Base-by-base conservation (phyloP, 257 asterid genomes). In the Gardenia jasminoides region DNA sequence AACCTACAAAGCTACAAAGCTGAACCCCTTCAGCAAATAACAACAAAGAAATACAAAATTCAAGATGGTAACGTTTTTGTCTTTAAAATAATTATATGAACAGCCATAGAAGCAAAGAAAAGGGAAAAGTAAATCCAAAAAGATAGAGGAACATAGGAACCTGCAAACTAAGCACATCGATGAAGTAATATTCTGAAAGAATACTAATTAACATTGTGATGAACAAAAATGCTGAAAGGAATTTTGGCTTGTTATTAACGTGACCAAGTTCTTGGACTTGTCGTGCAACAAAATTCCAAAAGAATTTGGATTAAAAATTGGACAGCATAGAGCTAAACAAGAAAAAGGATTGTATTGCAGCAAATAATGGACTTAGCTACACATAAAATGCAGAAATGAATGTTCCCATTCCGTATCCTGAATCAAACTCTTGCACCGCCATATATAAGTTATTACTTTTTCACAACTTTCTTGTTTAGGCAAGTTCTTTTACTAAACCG, bases 241-340 rank as follows among this genome's bases (percentile, higher is more conserved):
- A 44, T 46, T 64, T 76, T 64, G 72, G 58, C 52, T 48, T 12
- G 47, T 24, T 24, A 48, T 67, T 19, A 28, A 22, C n/a, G 52
- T 2, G 67, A 31, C 67, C 44, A 12, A 77, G 10, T 61, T 75
- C 43, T 61, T 75, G 39, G 16, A 41, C 44, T 22, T 61, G 71
- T 24, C 13, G 4, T 56, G 64, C 26, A 56, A 16, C 39, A 33
- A 22, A 33, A 10, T 24, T 59, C 33, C 8, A 12, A 16, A 3
- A 64, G 31, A 28, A 76, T 61, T 46, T 39, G 26, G 58, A 39
- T 36, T 20, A 28, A 26, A n/a, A 75, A n/a, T 10, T 7, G 64
- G 61, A 33, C 6, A 62, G 56, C 66, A 50, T 77, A 66, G 80
- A 64, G 74, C 50, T 76, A 0, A 76, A 77, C 80, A 77, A 67